Base-by-base conservation (phyloP, 2,329 filamentous ascomycete species). In the Xylariales sp. region DNA sequence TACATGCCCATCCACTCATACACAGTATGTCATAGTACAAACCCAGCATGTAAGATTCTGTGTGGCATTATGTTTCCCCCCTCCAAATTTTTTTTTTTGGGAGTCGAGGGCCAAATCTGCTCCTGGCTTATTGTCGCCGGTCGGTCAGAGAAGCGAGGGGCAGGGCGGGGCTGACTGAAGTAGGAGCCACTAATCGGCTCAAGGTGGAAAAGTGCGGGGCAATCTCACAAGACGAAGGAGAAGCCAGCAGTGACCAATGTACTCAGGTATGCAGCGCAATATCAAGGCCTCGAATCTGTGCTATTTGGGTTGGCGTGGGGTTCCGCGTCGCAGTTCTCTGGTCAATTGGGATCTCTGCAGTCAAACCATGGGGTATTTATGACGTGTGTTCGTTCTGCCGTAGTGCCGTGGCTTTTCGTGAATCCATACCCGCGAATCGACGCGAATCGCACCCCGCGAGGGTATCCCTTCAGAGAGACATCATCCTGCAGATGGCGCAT, bases 191-290 rank as follows among this genome's bases (percentile, higher is more conserved):
- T n/a, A n/a, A n/a, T n/a, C 41, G 41, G 40, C 40, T 46, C 40
- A 28, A 45, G 40, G 43, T 46, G 43, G 45, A 41, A 48, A 47
- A 46, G 40, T 48, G 47, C 47, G 47, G 47, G 47, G 43, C 45
- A 41, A 36, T n/a, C 13, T 14, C 10, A 20, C 39, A 38, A 48
- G 37, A n/a, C n/a, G n/a, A n/a, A n/a, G n/a, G n/a, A n/a, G n/a
- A n/a, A n/a, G n/a, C n/a, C n/a, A n/a, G n/a, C n/a, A n/a, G n/a
- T n/a, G n/a, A n/a, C n/a, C n/a, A n/a, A n/a, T n/a, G n/a, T n/a
- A n/a, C n/a, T n/a, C n/a, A n/a, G n/a, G n/a, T n/a, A n/a, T n/a
- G n/a, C n/a, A n/a, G n/a, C n/a, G n/a, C n/a, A n/a, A n/a, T n/a
- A n/a, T n/a, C n/a, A n/a, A n/a, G n/a, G n/a, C n/a, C n/a, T n/a